Percentiles rank a stretch among this genome's conserved stretches.
These are phyloP conservation scores for Tilletia caries DNA, from an alignment of 1,284 basidiomycete species.

Conservation along the genomic window DNA sequence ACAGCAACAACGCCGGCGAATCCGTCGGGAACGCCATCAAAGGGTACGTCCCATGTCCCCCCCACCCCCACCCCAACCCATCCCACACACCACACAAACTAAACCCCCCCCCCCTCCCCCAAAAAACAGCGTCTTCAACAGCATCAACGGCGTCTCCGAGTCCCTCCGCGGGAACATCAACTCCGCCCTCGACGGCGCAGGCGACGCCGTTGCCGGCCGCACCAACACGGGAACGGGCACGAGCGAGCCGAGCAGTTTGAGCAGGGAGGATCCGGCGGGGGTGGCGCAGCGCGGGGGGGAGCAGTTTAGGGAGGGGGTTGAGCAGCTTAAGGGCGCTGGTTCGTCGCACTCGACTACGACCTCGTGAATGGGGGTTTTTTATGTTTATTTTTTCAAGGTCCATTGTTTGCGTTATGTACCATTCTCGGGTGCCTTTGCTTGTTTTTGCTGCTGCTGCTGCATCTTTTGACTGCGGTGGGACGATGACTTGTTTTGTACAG, in stretches of 20 bases:
- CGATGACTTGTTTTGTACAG: too few relatives aligned
- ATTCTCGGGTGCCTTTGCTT: too few relatives aligned
- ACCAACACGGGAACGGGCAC: slow-evolving; percentile 2
- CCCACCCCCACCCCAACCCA: not conserved
- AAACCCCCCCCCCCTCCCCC: not conserved
- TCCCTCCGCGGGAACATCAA: slow-evolving; percentile 41
- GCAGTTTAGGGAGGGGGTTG: slow-evolving; percentile 25
- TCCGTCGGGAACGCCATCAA: slow-evolving; percentile 35
- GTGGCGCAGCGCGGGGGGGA: slow-evolving; percentile 23
- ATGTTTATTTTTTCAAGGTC: too few relatives aligned
- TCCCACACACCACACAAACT: not conserved
- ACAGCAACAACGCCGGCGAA: slow-evolving; percentile 23
- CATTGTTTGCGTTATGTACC: too few relatives aligned
- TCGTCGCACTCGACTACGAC: too few relatives aligned
- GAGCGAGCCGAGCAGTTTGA: slow-evolving; percentile 21
- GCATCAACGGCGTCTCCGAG: slow-evolving; percentile 36
- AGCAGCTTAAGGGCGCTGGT: not conserved
- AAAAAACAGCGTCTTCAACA: slow-evolving; percentile 26
- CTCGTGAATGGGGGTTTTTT: too few relatives aligned
- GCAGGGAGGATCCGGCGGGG: slow-evolving; percentile 16
- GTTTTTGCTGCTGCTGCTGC: too few relatives aligned
- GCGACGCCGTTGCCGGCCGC: slow-evolving; percentile 28
- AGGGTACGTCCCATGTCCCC: slow-evolving; percentile 28
- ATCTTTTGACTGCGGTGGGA: too few relatives aligned
- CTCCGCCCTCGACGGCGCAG: slow-evolving; percentile 28